Base-by-base conservation (phyloP, 345 rosid species). In the Euclidium syriacum region DNA sequence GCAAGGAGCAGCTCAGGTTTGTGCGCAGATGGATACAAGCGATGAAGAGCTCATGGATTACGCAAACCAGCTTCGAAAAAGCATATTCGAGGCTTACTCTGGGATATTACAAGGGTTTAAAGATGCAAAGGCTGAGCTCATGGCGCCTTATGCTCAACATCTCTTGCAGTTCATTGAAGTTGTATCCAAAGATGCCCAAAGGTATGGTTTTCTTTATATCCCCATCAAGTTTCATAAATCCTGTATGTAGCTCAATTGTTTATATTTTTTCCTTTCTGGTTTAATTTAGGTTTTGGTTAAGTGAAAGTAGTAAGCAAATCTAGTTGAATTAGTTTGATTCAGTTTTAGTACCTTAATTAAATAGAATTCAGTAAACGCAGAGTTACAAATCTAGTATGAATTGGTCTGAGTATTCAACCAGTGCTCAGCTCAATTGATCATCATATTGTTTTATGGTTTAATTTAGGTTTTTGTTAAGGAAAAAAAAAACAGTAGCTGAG, bases 51-150 rank as follows among this genome's bases (percentile, higher is more conserved):
- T 90, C 74, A 65, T 87, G 78, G 97, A 85, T 47, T 94, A 87
- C 32, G 88, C 85, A 0, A 87, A 90, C 79, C 86, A 84, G 74
- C 88, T 94, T 18, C 79, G 85, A 68, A 80, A 84, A 25, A 83
- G 99, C 78, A 83, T 94, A 48, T 90, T 94, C 17, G 97, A 94
- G 63, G 97, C 97, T 10, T 94, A 85, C 73, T 87, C 97, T 3
- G 99, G 96, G 50, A 90, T 90, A 62, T 86, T 94, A 18, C 99
- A 94, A 72, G 97, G 99, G 22, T 87, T 84, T 71, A 94, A 94
- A 79, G 83, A 78, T 51, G 75, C 80, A 7, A 86, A 82, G 77
- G 67, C 88, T 4, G 95, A 89, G 64, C 68, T 89, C 70, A 86
- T 92, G 95, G 7, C 87, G 56, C 94, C 96, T 0, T 91, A 92